Base-by-base conservation (phyloP, 2,329 filamentous ascomycete species). In the Hypoxylon rubiginosum region DNA sequence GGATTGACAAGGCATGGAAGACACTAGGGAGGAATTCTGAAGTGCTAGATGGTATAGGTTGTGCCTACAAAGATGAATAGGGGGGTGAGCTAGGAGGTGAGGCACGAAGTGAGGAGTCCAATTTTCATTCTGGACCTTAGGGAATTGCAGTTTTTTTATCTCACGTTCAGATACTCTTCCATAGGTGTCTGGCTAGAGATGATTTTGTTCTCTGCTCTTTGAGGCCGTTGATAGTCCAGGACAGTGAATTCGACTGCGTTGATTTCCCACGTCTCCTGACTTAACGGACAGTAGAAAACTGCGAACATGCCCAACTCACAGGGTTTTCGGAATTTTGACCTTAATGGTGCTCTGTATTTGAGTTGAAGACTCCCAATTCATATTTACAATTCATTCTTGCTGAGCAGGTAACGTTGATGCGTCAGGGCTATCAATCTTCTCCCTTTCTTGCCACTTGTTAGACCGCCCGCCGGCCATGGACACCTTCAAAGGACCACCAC, bases 401-500 rank as follows among this genome's bases (percentile, higher is more conserved):
- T 59, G 34, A 32, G 54, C 21, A 15, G 32, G 15, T 17, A 13
- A 36, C 32, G 48, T 17, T 30, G 43, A 53, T 41, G 36, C 51
- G 24, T 64, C 64, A 24, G 34, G 36, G 10, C 56, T 64, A 48
- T 58, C 17, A 26, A 73, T 55, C 10, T 65, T 64, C 26, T 72
- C 71, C 49, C 66, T 68, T 58, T 74, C 72, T 13, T 65, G 63
- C 70, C 69, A 73, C 30, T 74, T 74, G 19, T 60, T 67, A 6
- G 70, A 71, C 15, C 67, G 66, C 21, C 68, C 68, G 24, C 66
- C 72, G 7, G 74, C 74, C 9, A 70, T 30, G 19, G 71, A 73
- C 24, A 76, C 73, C 48, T 72, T 75, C 36, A 77, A 58, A 13
- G 24, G 66, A 2, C 61, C 68, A 6, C 71, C 74, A 11, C 60